Evolutionary conservation across 495 filamentous ascomycete species (phyloP).

Genomic region (Penicillium bialowiezense): DNA sequence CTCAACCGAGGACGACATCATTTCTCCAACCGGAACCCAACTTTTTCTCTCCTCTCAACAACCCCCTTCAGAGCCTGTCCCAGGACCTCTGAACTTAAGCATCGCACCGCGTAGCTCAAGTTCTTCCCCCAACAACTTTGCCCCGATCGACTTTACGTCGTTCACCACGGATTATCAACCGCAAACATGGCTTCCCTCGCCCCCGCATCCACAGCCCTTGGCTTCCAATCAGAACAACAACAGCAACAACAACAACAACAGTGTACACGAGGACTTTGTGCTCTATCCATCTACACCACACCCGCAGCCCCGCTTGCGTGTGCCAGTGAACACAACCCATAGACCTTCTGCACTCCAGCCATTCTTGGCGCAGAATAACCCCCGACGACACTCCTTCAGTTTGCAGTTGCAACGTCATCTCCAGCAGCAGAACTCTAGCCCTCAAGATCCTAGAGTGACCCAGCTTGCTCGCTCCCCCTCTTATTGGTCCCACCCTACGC

Average conservation of each 20-base stretch:
- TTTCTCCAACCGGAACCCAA: slow-evolving; percentile 42
- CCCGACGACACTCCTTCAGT: slow-evolving; percentile 34
- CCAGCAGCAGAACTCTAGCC: slow-evolving; percentile 35
- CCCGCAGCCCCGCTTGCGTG: slow-evolving; percentile 37
- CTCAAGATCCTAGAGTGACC: slow-evolving; percentile 36
- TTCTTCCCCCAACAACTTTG: slow-evolving; percentile 49
- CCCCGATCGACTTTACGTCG: slow-evolving; percentile 55
- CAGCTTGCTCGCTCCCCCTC: slow-evolving; percentile 42
- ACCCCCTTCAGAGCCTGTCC: slow-evolving; percentile 41
- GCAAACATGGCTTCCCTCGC: slow-evolving; percentile 61
- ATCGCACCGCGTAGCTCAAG: slow-evolving; percentile 52
- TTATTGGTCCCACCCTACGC: slow-evolving; percentile 43
- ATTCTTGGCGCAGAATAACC: slow-evolving; percentile 32
- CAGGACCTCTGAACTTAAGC: slow-evolving; percentile 58
- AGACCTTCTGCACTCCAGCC: slow-evolving; percentile 34
- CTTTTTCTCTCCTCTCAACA: slow-evolving; percentile 35
- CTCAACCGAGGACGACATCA: slow-evolving; percentile 48
- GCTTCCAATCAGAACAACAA: slow-evolving; percentile 44
- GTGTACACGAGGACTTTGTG: slow-evolving; percentile 46
- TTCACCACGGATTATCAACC: slow-evolving; percentile 64
- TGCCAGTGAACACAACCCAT: slow-evolving; percentile 39
- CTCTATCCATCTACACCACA: slow-evolving; percentile 35
- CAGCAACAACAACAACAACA: slow-evolving; percentile 41
- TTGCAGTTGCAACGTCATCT: slow-evolving; percentile 38
- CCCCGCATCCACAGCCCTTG: slow-evolving; percentile 44